These are phyloP conservation scores for Taxawa tesnikishii DNA, from an alignment of 2,329 filamentous ascomycete genomes.

Conservation along the genomic window DNA sequence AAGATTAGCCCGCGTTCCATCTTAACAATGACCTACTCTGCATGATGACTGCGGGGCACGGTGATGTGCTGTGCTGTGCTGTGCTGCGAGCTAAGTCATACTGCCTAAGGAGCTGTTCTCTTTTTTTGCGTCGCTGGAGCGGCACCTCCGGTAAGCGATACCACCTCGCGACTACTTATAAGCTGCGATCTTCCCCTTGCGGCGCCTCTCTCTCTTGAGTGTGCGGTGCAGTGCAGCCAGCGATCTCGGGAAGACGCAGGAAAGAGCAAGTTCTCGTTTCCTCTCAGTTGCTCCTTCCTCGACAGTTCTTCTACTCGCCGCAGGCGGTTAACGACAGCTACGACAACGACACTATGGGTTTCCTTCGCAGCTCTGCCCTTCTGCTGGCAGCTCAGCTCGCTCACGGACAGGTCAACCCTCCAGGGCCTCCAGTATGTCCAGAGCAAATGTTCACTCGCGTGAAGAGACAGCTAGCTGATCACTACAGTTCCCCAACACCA, in stretches of 20 bases:
- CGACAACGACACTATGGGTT: neutral
- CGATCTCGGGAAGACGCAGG: neutral
- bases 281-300: neutral
- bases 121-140: neutral
- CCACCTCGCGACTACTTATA: neutral
- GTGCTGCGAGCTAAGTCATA: neutral
- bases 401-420: constrained; percentile 14
- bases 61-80: neutral
- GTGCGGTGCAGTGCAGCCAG: no score
- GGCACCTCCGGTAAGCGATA: neutral
- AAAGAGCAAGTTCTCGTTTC: neutral
- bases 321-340: no score
- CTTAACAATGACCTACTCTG: neutral
- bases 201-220: no score
- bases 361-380: constrained; percentile 1
- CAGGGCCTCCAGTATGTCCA: constrained; percentile 10
- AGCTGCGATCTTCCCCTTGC: no score
- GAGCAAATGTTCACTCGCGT: neutral
- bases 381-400: constrained; percentile 18
- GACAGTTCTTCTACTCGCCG: neutral
- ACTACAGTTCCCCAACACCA: constrained; percentile 13
- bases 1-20: neutral
- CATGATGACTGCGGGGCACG: neutral
- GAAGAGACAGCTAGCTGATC: neutral
- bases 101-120: no score